Evolutionary conservation across 1,284 basidiomycete genomes (phyloP).

Genomic region (Jaminaea rosea): DNA sequence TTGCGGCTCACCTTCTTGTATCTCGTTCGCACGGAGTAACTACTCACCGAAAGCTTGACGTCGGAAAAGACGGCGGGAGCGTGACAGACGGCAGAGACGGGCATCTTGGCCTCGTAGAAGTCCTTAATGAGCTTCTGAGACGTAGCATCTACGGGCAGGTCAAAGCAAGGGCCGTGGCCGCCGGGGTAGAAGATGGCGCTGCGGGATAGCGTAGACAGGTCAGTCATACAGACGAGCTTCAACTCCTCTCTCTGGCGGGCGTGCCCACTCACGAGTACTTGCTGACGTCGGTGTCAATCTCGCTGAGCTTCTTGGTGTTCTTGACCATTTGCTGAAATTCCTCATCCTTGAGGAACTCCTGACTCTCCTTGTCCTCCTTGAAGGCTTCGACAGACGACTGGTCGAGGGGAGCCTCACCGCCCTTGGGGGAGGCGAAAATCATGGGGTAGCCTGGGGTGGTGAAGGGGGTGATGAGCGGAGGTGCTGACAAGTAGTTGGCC

Average conservation of each 20-base stretch:
- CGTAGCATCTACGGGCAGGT: constrained; percentile 25
- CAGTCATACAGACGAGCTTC: too few relatives aligned
- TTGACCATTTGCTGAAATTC: constrained; percentile 54
- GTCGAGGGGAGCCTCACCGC: constrained; percentile 67
- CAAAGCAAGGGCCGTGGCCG: constrained; percentile 49
- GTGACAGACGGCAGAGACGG: constrained; percentile 34
- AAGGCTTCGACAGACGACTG: constrained; percentile 55
- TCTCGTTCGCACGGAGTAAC: too few relatives aligned
- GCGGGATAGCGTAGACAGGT: too few relatives aligned
- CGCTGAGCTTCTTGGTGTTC: constrained; percentile 57
- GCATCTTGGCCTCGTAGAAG: constrained; percentile 30
- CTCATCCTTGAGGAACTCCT: constrained; percentile 59
- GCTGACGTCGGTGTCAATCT: constrained; percentile 54
- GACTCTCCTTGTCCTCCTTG: constrained; percentile 54
- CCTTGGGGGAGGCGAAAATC: constrained; percentile 63
- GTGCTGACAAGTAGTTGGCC: neutral
- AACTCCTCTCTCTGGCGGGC: too few relatives aligned
- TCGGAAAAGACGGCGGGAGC: constrained; percentile 28
- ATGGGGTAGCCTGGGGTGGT: constrained; percentile 53
- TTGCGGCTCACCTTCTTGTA: neutral
- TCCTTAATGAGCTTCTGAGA: constrained; percentile 22
- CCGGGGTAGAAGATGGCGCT: constrained; percentile 70
- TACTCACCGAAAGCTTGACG: constrained; percentile 32
- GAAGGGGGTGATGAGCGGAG: neutral
- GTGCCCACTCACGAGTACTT: too few relatives aligned